Conservation (phyloP, 139 green algal genomes). For the Edaphochlamys debaryana region DNA sequence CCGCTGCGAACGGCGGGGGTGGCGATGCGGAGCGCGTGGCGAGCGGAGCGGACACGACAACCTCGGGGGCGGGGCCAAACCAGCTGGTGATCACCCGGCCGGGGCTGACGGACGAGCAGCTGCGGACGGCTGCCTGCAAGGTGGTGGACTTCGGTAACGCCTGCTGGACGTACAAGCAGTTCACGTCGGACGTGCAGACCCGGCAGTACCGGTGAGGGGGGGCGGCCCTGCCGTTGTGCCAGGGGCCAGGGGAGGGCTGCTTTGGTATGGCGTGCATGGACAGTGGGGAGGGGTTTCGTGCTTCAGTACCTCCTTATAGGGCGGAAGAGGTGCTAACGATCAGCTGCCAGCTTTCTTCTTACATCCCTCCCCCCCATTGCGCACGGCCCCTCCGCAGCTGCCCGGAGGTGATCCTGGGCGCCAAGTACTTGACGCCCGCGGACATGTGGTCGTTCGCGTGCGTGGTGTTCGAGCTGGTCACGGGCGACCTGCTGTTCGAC, state of each 20-base stretch:
- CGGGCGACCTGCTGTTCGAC: slow-evolving; percentile 98
- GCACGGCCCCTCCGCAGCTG: slow-evolving; percentile 42
- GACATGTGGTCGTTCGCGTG: slow-evolving; percentile 99
- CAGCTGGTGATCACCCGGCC: slow-evolving; percentile 37
- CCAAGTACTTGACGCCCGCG: slow-evolving; percentile 87
- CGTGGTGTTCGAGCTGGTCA: slow-evolving; percentile 98
- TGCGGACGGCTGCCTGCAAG: slow-evolving; percentile 72
- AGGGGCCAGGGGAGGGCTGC: background rate
- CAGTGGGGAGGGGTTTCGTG: too few species aligned
- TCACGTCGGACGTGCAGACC: slow-evolving; percentile 98
- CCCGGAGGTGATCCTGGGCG: slow-evolving; percentile 67
- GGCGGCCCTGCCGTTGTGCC: too few species aligned
- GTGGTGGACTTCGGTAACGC: slow-evolving; percentile 99
- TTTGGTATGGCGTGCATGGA: too few species aligned
- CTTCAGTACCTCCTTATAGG: too few species aligned
- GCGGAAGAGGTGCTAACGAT: too few species aligned
- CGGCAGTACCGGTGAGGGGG: slow-evolving; percentile 94
- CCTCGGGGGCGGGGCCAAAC: background rate
- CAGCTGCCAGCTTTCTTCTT: too few species aligned
- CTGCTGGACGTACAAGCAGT: slow-evolving; percentile 98
- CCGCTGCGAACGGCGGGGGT: background rate
- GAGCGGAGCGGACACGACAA: slow-evolving; percentile 23
- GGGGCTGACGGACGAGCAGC: slow-evolving; percentile 59
- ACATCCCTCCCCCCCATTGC: too few species aligned
- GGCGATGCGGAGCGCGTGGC: slow-evolving; percentile 14